Evolutionary conservation across 371 early-diverging fungal genomes (phyloP), one percentile per base, ranked within the genome.

Genomic region (Mucor racemosus): DNA sequence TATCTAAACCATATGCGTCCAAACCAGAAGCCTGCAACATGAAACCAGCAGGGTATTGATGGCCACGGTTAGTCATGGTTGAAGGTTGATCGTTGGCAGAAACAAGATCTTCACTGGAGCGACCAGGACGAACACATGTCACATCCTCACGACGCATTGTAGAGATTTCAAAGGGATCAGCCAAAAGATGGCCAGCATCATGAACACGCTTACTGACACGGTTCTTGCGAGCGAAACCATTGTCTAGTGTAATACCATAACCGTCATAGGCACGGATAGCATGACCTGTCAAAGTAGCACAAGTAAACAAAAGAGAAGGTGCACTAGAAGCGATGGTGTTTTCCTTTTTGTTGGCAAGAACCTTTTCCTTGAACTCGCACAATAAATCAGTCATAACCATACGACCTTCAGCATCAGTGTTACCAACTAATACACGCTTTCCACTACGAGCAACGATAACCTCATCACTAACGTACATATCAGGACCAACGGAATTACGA

Each of bases 321-420:
- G 80, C 78, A 36, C 74, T 64, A 54, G 72, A 50, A 5, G 75
- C 44, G 26, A 71, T 67, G 17, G 77, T 76, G 15, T 79, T 76
- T 3, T 77, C 66, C 48, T 79, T 65, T 21, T 87, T 81, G 15
- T 85, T 79, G 0, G 82, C 85, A 62, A 94, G 38, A 3, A 89
- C 90, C 50, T 76, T 74, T 76, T 95, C 95, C 70, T 90, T 91
- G 78, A 89, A 88, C 68, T 91, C 85, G 66, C 88, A 84, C 9
- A 95, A 77, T 13, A 93, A 87, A 76, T 95, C 94, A 0, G 91
- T 86, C 94, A 95, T 93, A 38, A 94, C 93, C 89, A 95, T 91
- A 39, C 96, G 90, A 35, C 96, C 96, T 78, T 96, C 96, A 31
- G 95, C 96, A 74, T 95, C 95, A 1, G 96, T 95, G 81, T 94